Conservation (phyloP, 306 rosid genomes). For the Bauhinia variegata region DNA sequence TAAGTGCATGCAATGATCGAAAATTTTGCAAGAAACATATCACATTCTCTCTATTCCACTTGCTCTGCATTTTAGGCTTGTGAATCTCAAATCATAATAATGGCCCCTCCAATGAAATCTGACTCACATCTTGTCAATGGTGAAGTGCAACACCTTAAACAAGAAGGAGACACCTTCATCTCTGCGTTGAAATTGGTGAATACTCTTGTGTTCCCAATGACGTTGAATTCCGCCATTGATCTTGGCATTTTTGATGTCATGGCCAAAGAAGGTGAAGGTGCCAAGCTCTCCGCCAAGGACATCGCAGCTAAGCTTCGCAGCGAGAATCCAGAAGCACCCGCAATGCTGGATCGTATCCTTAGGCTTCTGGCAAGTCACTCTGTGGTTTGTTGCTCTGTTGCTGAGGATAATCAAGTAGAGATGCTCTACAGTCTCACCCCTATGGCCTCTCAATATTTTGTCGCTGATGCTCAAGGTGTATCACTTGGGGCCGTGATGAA, state of each 20-base stretch:
- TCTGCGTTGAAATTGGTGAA: conserved; percentile 41
- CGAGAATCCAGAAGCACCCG: conserved; percentile 44
- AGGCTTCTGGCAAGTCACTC: conserved; percentile 53
- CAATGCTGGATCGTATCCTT: conserved; percentile 59
- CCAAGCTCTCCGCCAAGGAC: conserved; percentile 40
- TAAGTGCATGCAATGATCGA: too few species aligned
- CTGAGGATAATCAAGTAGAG: not conserved
- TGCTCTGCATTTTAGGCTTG: too few species aligned
- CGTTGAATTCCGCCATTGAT: conserved; percentile 45
- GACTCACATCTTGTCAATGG: too few species aligned
- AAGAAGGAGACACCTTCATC: conserved; percentile 27
- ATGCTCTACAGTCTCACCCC: conserved; percentile 48
- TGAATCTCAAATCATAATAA: too few species aligned
- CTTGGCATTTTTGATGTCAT: conserved; percentile 60
- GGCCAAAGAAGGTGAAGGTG: conserved; percentile 41
- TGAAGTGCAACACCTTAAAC: too few species aligned
- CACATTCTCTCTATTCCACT: too few species aligned
- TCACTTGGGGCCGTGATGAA: conserved; percentile 28
- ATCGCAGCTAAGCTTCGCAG: conserved; percentile 41
- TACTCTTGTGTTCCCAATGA: conserved; percentile 37
- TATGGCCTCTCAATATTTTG: conserved; percentile 43
- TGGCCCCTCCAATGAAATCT: too few species aligned
- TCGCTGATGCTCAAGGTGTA: conserved; percentile 34
- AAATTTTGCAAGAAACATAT: too few species aligned
- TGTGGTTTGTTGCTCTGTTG: conserved; percentile 41